A percentile compares a stretch with the other conserved stretches of the same genome.
Evolutionary conservation across 306 rosid species (phyloP).

Genomic region (Quercus alba): DNA sequence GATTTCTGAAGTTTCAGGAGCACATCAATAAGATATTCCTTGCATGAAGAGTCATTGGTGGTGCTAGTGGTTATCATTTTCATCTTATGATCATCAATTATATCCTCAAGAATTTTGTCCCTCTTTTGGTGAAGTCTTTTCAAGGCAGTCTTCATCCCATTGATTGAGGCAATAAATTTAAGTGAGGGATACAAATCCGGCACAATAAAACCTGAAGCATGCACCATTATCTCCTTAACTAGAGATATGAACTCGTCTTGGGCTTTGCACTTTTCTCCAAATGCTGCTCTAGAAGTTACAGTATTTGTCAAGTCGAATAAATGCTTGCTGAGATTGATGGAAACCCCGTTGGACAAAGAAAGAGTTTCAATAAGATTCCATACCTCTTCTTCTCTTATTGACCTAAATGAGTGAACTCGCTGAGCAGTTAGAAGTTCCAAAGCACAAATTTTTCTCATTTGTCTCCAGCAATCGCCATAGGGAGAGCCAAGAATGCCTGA

Average conservation of each 20-base stretch:
- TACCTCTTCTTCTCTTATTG: slow-evolving; percentile 10
- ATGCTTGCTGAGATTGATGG: slow-evolving; percentile 1
- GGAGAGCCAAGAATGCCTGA: neutral
- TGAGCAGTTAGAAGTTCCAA: neutral
- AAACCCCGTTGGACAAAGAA: neutral
- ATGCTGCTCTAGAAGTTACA: neutral
- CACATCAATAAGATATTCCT: no score
- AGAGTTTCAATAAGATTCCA: neutral
- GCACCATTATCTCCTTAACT: no score
- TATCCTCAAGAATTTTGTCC: no score
- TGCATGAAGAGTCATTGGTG: no score
- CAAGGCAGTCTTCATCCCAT: no score
- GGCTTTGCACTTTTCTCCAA: slow-evolving; percentile 18
- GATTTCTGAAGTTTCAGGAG: no score
- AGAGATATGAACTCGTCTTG: slow-evolving; percentile 2
- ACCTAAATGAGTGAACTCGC: slow-evolving; percentile 15
- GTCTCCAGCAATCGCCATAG: slow-evolving; percentile 24
- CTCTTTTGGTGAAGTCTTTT: no score
- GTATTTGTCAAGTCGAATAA: neutral
- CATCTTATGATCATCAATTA: no score
- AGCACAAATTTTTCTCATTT: neutral
- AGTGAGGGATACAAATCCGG: no score
- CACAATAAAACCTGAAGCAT: no score
- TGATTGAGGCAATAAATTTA: no score
- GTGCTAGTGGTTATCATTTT: no score